Base-by-base conservation (phyloP, 345 rosid genomes). In the Citrus trifoliata region DNA sequence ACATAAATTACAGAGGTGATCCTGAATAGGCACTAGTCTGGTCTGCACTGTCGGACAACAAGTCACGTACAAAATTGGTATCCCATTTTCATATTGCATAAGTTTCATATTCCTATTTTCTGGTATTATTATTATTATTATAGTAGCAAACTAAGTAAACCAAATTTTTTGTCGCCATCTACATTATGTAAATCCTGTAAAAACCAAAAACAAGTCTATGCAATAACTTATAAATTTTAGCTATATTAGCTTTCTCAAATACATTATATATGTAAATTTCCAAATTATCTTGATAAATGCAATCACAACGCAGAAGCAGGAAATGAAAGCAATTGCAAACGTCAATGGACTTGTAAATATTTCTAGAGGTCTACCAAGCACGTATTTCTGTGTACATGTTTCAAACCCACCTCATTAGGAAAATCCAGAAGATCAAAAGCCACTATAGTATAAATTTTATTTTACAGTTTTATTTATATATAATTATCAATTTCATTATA, bases 151-250 rank as follows among this genome's bases (percentile, higher is more conserved):
- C 33, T 32, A 32, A 32, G 33, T 32, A 32, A 32, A 32, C 86
- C 84, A 38, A 71, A 81, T 19, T 76, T 60, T 69, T 58, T 76
- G 56, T 85, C 84, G 0, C 86, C 88, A 25, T 86, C 80, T 13
- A 83, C 80, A 35, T 86, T 86, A 56, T 84, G 86, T 46, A 83
- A 83, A 67, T 86, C 88, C 88, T 86, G 70, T 53, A n/a, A 42
- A 32, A 3, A 16, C 2, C 56, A 16, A 70, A 42, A 37, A 71
- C 8, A 51, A 32, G 2, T 16, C 18, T 13, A 18, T 16, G 16
- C 12, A 42, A 51, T 5, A 51, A 16, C 6, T 51, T 51, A 13
- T 51, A 14, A 51, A 3, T 51, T 51, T 51, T 51, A 18, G 21
- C 5, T 51, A 51, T 51, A 3, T 51, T 16, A 51, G 56, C 21